Evolutionary conservation across 1,284 basidiomycete genomes (phyloP), one percentile per base, ranked within the genome.

Genomic region (Leccinum subspadiceum): DNA sequence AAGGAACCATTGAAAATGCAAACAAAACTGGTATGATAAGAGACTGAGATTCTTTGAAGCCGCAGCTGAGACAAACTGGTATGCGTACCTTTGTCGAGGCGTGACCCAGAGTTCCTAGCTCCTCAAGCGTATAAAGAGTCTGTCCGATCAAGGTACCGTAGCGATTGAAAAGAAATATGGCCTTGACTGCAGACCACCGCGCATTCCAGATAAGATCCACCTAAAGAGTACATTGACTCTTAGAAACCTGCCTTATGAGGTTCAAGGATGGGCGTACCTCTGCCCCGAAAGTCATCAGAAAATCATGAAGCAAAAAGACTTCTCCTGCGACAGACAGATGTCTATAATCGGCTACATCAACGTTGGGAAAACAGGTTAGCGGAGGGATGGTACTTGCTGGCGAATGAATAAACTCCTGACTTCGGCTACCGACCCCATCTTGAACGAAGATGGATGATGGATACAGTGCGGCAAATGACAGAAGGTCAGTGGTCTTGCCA

Each of bases 101-200:
- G 2, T 35, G 48, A 20, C 9, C 53, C 20, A 37, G 4, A 2
- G 5, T 4, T 20, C 49, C 57, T 15, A 57, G 52, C 48, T 24
- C 39, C 15, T 65, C 50, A 17, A 49, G 57, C 17, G 35, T 33
- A 20, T 22, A 17, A 29, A 62, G 26, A 5, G 41, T 41, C 10
- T 67, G 64, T 5, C 44, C 60, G 4, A 59, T 15, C 4, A 66
- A 31, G 31, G 59, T 63, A n/a, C 31, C 52, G 33, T 66, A 66
- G 41, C 65, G 66, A 39, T 63, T 67, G 55, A 65, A 15, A 5
- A 66, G 53, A 35, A 63, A 66, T 20, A 58, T 44, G 15, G 41
- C 54, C 39, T 66, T 67, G 20, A 58, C 49, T 8, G 54, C 2
- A 15, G 53, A 41, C 65, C 66, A 67, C 33, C 49, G 56, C 0